Base-by-base conservation (phyloP, 306 rosid genomes). In the Sicyos edulis region DNA sequence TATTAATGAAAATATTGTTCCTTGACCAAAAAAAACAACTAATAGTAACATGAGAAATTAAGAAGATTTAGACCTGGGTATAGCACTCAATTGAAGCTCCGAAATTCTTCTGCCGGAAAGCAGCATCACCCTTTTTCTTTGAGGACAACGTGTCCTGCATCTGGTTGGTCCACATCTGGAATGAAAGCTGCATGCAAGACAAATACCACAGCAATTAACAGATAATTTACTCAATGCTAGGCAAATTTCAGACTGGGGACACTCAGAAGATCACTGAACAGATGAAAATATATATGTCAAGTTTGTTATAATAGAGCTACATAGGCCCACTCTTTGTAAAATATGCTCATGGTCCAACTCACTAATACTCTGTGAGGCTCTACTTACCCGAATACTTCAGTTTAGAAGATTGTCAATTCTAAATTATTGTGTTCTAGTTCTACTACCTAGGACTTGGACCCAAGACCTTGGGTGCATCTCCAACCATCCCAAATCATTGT, bases 111-210 rank as follows among this genome's bases (percentile, higher is more conserved):
- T 82, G 92, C 77, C 95, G 85, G 70, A 93, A 93, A 78, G 96
- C 90, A 19, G 75, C 57, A 49, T 93, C 97, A 10, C 97, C 98
- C 85, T 88, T 93, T 75, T 91, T 93, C 93, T 91, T 93, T 26
- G 96, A 87, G 81, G 80, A 82, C 80, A 93, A 76, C 4, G 97
- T 93, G 64, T 91, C 97, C 84, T 93, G 96, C 97, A 93, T 87
- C 84, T 90, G 92, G 81, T 93, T 88, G 74, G 98, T 91, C 98
- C 98, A 93, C 98, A 93, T 88, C 82, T 93, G 98, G 80, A 93
- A 93, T 2, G 98, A 90, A 76, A 90, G 97, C 98, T 93, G 87
- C 81, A 84, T 42, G 11, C 22, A 17, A 56, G 58, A 56, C 13
- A 40, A 51, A 52, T 15, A 29, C n/a, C 22, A 66, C 19, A 29